Evolutionary conservation across 495 filamentous ascomycete genomes (phyloP).

Genomic region (Jackrogersella minutella): DNA sequence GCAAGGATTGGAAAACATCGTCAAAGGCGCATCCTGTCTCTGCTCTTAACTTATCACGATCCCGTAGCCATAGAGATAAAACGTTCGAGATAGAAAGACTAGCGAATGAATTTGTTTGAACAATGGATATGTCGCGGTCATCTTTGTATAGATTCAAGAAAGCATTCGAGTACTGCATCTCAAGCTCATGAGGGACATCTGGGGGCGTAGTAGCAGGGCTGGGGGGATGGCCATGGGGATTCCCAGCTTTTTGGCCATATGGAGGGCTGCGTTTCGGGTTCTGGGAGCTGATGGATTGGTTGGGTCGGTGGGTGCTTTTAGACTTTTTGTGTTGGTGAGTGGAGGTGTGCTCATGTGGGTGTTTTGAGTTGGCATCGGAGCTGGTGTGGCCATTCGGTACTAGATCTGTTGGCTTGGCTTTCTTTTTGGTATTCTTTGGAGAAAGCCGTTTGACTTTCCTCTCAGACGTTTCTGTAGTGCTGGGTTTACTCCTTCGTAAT

Average conservation of each 20-base stretch:
- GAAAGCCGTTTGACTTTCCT: constrained; percentile 73
- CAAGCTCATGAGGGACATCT: constrained; percentile 61
- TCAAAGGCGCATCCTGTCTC: constrained; percentile 54
- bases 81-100: constrained; percentile 71
- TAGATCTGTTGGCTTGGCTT: constrained; percentile 62
- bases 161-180: constrained; percentile 73
- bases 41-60: constrained; percentile 58
- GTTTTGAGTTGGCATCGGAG: constrained; percentile 46
- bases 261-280: constrained; percentile 64
- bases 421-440: constrained; percentile 79
- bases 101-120: constrained; percentile 71
- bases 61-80: constrained; percentile 75
- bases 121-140: constrained; percentile 61
- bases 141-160: constrained; percentile 76
- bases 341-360: constrained; percentile 50
- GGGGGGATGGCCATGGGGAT: constrained; percentile 57
- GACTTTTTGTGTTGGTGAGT: constrained; percentile 66
- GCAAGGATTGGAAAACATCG: constrained; percentile 61
- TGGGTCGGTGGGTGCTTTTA: constrained; percentile 77
- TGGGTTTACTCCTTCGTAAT: constrained; percentile 54
- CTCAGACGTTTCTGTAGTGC: constrained; percentile 63
- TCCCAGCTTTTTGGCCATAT: constrained; percentile 49
- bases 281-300: constrained; percentile 71
- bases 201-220: constrained; percentile 65
- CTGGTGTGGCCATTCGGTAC: constrained; percentile 57